phyloP scores from a whole-genome alignment of 371 early-diverging fungal genomes.

The Mortierella sp. region DNA sequence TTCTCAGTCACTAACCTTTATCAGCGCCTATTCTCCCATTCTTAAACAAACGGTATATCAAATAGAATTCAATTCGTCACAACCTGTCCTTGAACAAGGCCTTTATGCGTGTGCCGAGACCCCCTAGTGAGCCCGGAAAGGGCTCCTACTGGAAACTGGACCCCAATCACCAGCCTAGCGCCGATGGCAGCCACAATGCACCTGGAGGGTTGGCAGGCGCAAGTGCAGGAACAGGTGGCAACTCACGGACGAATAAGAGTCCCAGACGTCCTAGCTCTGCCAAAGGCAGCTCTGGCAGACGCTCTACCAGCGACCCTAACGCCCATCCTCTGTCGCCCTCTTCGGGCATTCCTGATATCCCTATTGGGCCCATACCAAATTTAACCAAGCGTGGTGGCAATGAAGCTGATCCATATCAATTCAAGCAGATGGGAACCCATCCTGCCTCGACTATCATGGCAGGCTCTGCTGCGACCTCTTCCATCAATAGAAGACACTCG shows the following conservation, averaged over 20 bases:
- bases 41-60: not conserved
- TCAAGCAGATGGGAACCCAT: conserved; percentile 33
- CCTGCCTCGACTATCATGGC: conserved; percentile 22
- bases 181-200: conserved; percentile 5
- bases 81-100: conserved; percentile 97
- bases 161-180: conserved; percentile 47
- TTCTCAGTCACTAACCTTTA: not conserved
- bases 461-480: conserved; percentile 13
- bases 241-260: conserved; percentile 32
- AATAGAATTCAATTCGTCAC: conserved; percentile 97
- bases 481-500: conserved; percentile 37
- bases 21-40: not conserved
- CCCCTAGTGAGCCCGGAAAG: conserved; percentile 94
- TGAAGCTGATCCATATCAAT: conserved; percentile 32
- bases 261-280: conserved; percentile 40
- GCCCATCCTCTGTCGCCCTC: conserved; percentile 32
- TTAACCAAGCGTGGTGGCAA: conserved; percentile 33
- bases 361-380: conserved; percentile 24
- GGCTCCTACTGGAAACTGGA: conserved; percentile 96
- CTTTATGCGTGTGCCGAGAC: conserved; percentile 92
- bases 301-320: conserved; percentile 20
- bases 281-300: conserved; percentile 44
- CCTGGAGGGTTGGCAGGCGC: conserved; percentile 22
- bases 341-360: conserved; percentile 28
- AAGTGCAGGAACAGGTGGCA: conserved; percentile 17